Conservation (phyloP, 306 rosid species). For the Erythrophleum fordii region DNA sequence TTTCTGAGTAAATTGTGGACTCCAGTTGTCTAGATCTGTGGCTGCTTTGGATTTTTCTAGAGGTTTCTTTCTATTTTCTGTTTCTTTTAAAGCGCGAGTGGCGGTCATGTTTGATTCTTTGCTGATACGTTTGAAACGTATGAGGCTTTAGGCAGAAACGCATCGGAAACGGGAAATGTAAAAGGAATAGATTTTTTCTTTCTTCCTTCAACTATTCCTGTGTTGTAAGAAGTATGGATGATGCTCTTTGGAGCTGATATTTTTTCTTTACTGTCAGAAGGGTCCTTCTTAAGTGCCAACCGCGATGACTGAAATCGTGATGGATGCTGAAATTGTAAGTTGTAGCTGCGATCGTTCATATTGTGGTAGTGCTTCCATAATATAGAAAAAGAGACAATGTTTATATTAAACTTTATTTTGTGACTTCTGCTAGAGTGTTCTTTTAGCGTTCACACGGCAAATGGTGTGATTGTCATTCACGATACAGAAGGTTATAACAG, state of each 20-base stretch:
- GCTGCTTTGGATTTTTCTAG: not conserved
- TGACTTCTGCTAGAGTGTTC: not conserved
- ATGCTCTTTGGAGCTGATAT: constrained; percentile 36
- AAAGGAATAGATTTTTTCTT: not conserved
- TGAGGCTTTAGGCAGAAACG: not conserved
- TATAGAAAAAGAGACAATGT: not conserved
- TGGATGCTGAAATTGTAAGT: constrained; percentile 45
- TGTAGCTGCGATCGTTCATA: not conserved
- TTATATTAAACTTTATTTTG: not conserved
- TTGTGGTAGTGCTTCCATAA: not conserved
- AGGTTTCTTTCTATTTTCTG: constrained; percentile 9
- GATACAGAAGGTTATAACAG: not conserved
- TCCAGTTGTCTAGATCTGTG: constrained; percentile 46
- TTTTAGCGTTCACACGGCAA: not conserved
- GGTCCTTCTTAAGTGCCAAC: constrained; percentile 20
- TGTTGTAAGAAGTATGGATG: constrained; percentile 4
- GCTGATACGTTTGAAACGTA: not conserved
- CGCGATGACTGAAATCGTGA: constrained; percentile 41
- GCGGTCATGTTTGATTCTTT: not conserved
- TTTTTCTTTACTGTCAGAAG: constrained; percentile 26
- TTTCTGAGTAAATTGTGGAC: not conserved
- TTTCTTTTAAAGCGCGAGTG: constrained; percentile 4
- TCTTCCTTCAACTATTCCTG: not conserved
- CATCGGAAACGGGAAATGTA: constrained; percentile 16
- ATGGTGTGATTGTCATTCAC: not conserved